Evolutionary conservation across 2,329 filamentous ascomycete genomes (phyloP), one percentile per base, ranked within the genome.

Genomic region (Claviceps africana): DNA sequence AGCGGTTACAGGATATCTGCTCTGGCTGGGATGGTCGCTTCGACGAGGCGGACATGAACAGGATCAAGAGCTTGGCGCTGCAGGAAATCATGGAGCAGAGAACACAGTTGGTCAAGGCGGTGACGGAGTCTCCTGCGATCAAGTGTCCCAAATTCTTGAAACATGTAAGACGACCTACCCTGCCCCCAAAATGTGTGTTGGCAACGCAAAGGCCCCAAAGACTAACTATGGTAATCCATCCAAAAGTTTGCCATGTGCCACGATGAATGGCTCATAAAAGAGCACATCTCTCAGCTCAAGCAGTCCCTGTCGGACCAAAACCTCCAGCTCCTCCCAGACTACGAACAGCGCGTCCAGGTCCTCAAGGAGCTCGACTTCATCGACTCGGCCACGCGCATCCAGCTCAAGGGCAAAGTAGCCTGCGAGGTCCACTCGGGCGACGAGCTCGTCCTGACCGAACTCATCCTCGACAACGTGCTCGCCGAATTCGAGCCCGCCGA

Each of bases 351-450:
- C 48, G 88, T 97, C 39, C 82, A 85, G 56, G 93, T 98, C 0
- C 77, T 98, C 46, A 90, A 88, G 64, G 90, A 97, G 59, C 79
- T 98, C 8, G 85, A 82, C 5, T 98, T 98, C 65, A 86, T 98
- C 59, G 93, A 98, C 61, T 82, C 86, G 4, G 82, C 85, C 45
- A 84, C 83, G 4, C 83, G 91, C 22, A 94, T 98, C 40, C 87
- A 94, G 70, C 79, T 98, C 56, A 98, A 98, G 70, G 93, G 93
- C 67, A 97, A 97, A 67, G 93, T 98, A 22, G 93, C 93, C 4
- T 98, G 93, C 70, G 93, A 98, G 69, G 91, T 98, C 55, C 93
- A 97, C 68, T 96, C 91, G 0, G 90, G 90, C 19, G 91, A 97
- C 64, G 93, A 98, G 68, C 78, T 98, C 0, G 91, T 98, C 0